Evolutionary conservation across 2,329 filamentous ascomycete genomes (phyloP).

Genomic region (Keithomyces neogunnii): DNA sequence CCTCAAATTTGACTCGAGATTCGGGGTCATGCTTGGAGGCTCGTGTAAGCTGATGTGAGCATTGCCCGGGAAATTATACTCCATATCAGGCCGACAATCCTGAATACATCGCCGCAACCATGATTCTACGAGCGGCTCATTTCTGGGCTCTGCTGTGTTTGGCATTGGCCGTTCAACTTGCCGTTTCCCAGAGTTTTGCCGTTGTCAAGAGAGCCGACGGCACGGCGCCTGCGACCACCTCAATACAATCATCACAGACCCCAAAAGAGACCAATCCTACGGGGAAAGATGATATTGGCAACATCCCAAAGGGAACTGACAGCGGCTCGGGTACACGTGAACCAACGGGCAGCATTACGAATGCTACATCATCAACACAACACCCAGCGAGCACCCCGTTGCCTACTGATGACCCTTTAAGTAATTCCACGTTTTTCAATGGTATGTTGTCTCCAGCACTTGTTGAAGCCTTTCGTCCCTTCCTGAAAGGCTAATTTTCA

Average conservation of each 20-base stretch:
- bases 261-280: constrained; percentile 1
- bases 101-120: constrained; percentile 13
- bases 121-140: constrained; percentile 25
- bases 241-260: neutral
- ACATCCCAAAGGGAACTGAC: neutral
- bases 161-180: constrained; percentile 27
- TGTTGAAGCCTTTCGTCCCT: neutral
- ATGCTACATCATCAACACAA: neutral
- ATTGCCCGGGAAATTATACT: constrained; percentile 10
- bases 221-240: constrained; percentile 1
- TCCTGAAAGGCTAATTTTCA: constrained; percentile 3
- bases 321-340: neutral
- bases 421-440: constrained; percentile 25
- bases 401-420: constrained; percentile 10
- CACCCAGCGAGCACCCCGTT: constrained; percentile 1
- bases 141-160: constrained; percentile 32
- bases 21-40: constrained; percentile 13
- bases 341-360: neutral
- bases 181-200: constrained; percentile 23
- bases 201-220: constrained; percentile 26
- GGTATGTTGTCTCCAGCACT: constrained; percentile 15
- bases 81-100: constrained; percentile 3
- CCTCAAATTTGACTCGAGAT: neutral
- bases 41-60: constrained; percentile 10
- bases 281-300: neutral